phyloP scores from a whole-genome alignment of 306 rosid species.

The Carpinus viminea region DNA sequence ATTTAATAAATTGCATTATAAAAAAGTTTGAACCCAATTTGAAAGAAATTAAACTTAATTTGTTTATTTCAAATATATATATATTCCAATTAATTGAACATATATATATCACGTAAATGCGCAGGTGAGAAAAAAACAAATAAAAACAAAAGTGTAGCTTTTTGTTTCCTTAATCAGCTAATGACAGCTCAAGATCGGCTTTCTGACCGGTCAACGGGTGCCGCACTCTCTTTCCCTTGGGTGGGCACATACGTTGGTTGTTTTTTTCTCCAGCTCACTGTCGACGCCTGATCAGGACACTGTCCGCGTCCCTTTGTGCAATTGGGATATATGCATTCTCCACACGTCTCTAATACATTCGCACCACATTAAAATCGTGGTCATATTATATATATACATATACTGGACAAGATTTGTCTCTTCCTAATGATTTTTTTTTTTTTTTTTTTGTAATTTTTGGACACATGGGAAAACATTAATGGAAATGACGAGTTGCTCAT shows the following conservation, averaged over 20 bases:
- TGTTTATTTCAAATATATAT: not conserved
- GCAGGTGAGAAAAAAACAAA: not conserved
- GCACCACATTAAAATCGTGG: constrained; percentile 28
- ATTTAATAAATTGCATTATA: no score
- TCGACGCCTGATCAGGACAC: not conserved
- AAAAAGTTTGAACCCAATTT: no score
- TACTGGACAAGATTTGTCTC: not conserved
- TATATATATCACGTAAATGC: not conserved
- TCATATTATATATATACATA: no score
- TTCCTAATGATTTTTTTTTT: not conserved
- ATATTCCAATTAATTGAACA: not conserved
- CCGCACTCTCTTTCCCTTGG: no score
- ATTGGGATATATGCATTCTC: constrained; percentile 22
- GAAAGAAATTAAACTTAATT: no score
- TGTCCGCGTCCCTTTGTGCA: constrained; percentile 6
- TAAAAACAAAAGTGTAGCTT: not conserved
- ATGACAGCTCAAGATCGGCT: not conserved
- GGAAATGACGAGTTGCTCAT: not conserved
- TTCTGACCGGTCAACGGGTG: not conserved
- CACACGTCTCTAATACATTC: constrained; percentile 36
- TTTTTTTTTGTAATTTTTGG: no score
- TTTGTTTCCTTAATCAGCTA: not conserved
- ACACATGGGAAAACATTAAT: not conserved
- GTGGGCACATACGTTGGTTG: not conserved
- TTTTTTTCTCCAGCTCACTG: not conserved